These are phyloP conservation scores for Quercus suber DNA, from an alignment of 306 rosid genomes.

Conservation along the genomic window DNA sequence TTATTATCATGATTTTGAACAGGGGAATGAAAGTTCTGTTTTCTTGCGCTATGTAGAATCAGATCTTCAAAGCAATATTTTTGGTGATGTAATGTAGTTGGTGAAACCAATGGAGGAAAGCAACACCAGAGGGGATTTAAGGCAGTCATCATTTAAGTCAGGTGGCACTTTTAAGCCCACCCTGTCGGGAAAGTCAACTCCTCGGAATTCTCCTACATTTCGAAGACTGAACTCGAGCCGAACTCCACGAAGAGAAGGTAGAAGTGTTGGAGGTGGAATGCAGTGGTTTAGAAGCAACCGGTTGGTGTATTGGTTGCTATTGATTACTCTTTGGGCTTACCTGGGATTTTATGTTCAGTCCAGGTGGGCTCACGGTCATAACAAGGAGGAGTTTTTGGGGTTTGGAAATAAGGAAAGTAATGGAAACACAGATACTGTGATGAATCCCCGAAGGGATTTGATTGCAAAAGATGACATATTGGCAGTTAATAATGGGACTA, in stretches of 20 bases:
- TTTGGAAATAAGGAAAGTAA: conserved; percentile 49
- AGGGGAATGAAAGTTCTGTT: too few species aligned
- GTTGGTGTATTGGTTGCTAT: conserved; percentile 59
- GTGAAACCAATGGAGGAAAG: conserved; percentile 59
- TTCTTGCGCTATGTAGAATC: not conserved
- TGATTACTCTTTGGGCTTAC: conserved; percentile 92
- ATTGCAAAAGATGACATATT: conserved; percentile 23
- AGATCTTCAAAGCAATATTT: not conserved
- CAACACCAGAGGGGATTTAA: conserved; percentile 42
- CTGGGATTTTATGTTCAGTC: conserved; percentile 85
- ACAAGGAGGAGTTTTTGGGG: conserved; percentile 51
- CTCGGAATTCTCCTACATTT: conserved; percentile 67
- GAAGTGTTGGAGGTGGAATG: conserved; percentile 33
- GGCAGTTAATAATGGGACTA: conserved; percentile 34
- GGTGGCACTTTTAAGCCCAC: conserved; percentile 56
- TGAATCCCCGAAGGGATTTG: conserved; percentile 39
- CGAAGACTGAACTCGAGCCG: conserved; percentile 45
- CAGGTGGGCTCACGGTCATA: conserved; percentile 72
- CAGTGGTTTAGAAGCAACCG: conserved; percentile 63
- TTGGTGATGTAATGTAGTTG: conserved; percentile 25
- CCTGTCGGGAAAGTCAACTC: conserved; percentile 63
- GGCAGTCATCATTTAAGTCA: conserved; percentile 37
- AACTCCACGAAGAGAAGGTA: conserved; percentile 67
- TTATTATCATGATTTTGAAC: too few species aligned
- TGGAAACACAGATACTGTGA: conserved; percentile 32